phyloP scores from a whole-genome alignment of 306 rosid species.

The Chamaecrista fasciculata region DNA sequence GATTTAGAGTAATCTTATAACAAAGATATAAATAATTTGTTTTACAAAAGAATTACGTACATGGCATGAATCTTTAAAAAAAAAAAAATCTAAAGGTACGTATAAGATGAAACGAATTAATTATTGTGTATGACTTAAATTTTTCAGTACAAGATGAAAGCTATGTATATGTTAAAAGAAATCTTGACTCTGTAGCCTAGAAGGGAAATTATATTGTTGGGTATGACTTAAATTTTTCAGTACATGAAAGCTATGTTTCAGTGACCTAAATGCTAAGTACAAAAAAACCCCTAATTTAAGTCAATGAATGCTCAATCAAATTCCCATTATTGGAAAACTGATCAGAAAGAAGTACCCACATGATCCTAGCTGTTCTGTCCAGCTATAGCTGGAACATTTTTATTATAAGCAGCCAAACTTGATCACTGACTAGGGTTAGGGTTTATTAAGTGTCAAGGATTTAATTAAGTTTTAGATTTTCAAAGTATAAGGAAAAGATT shows the following conservation, averaged over 20 bases:
- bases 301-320: conserved; percentile 28
- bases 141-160: conserved; percentile 10
- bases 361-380: conserved; percentile 34
- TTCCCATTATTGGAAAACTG: conserved; percentile 18
- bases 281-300: conserved; percentile 25
- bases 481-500: no score
- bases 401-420: conserved; percentile 5
- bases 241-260: not conserved
- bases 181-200: no score
- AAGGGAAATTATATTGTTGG: conserved; percentile 24
- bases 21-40: no score
- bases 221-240: conserved; percentile 26
- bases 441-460: conserved; percentile 1
- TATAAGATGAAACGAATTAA: conserved; percentile 11
- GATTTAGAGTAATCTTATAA: no score
- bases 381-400: conserved; percentile 24
- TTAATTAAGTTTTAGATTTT: no score
- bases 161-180: not conserved
- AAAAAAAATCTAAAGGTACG: no score
- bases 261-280: conserved; percentile 9
- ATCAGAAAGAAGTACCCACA: conserved; percentile 23
- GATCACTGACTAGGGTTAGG: conserved; percentile 34
- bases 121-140: conserved; percentile 30
- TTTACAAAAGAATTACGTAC: no score
- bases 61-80: no score